Evolutionary conservation across 805 yeast species (phyloP).

Genomic region (Hanseniaspora thailandica): DNA sequence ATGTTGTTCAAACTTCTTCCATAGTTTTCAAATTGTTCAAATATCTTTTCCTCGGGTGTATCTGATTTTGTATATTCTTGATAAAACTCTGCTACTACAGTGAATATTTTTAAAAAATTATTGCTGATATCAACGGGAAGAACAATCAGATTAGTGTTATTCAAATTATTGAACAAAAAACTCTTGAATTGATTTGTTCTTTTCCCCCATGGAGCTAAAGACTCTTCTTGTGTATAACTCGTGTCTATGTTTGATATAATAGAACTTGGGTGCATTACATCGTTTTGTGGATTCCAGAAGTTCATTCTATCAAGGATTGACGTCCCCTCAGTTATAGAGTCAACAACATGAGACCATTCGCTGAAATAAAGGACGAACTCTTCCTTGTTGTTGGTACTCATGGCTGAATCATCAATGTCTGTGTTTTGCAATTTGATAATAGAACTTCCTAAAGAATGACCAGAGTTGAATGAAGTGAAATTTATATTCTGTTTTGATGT

Average conservation of each 20-base stretch:
- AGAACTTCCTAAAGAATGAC: slow-evolving; percentile 88
- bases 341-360: slow-evolving; percentile 84
- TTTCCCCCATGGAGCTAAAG: slow-evolving; percentile 11
- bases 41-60: slow-evolving; percentile 5
- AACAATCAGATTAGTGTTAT: slow-evolving; percentile 67
- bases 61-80: slow-evolving; percentile 28
- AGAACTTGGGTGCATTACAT: slow-evolving; percentile 13
- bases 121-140: slow-evolving; percentile 69
- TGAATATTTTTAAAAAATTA: slow-evolving; percentile 67
- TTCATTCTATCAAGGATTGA: slow-evolving; percentile 52
- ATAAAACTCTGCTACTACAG: slow-evolving; percentile 57
- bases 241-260: slow-evolving; percentile 4
- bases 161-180: slow-evolving; percentile 14
- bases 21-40: slow-evolving; percentile 12
- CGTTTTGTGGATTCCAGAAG: slow-evolving; percentile 54
- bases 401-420: not conserved
- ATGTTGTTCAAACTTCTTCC: not conserved
- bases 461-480: slow-evolving; percentile 77
- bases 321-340: slow-evolving; percentile 68
- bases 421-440: slow-evolving; percentile 32
- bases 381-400: slow-evolving; percentile 32
- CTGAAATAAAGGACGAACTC: slow-evolving; percentile 68
- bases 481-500: slow-evolving; percentile 42
- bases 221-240: not conserved
- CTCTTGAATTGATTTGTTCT: slow-evolving; percentile 10